These are phyloP conservation scores for Aphanocladium album DNA, from an alignment of 2,329 filamentous ascomycete genomes.

Conservation along the genomic window DNA sequence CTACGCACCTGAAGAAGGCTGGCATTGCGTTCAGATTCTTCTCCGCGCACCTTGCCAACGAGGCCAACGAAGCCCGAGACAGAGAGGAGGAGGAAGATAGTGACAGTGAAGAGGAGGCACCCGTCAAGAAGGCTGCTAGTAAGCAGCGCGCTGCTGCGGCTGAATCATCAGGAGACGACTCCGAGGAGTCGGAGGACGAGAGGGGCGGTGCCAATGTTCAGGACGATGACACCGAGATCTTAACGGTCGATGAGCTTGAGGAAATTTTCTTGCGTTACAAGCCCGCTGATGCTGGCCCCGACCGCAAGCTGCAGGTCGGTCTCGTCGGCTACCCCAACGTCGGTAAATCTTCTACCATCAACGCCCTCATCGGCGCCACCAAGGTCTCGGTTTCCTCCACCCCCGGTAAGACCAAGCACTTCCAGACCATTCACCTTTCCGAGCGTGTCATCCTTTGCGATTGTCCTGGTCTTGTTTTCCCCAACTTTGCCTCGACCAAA, in stretches of 20 bases:
- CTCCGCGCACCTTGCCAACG: constrained; percentile 86
- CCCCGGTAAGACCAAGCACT: constrained; percentile 98
- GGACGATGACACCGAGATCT: constrained; percentile 67
- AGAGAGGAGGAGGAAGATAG: constrained; percentile 36
- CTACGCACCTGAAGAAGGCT: constrained; percentile 73
- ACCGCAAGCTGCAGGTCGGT: constrained; percentile 77
- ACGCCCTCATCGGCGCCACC: constrained; percentile 95
- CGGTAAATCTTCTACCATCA: constrained; percentile 98
- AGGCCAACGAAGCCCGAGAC: constrained; percentile 71
- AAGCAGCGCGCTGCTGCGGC: constrained; percentile 22
- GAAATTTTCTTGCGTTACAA: constrained; percentile 75
- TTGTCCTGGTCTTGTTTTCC: constrained; percentile 97
- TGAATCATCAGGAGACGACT: constrained; percentile 19
- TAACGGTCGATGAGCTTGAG: constrained; percentile 91
- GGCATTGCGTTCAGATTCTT: constrained; percentile 93
- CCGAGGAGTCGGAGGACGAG: constrained; percentile 18
- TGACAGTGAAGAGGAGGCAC: constrained; percentile 25
- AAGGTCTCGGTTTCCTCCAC: constrained; percentile 98
- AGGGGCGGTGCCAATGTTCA: constrained; percentile 24
- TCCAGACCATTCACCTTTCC: constrained; percentile 94
- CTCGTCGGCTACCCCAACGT: constrained; percentile 98
- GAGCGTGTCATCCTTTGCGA: constrained; percentile 89
- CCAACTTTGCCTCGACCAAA: constrained; percentile 95
- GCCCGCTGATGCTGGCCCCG: constrained; percentile 44
- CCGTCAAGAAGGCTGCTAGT: constrained; percentile 22